Base-by-base conservation (phyloP, 2,329 filamentous ascomycete genomes). In the Colletotrichum sp. region DNA sequence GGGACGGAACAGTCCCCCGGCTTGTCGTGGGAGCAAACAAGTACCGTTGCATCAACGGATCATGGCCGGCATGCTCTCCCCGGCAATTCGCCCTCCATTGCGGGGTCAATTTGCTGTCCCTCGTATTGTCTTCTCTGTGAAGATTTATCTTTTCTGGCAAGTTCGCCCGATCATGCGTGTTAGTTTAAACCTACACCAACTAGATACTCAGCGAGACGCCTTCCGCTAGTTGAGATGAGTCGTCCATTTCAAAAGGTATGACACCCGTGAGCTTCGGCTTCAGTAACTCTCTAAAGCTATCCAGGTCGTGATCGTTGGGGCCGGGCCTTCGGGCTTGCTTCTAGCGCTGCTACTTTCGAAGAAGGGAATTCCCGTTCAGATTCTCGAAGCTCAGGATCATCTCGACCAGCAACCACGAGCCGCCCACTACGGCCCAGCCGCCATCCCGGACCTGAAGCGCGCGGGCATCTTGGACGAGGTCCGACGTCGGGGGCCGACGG, bases 341-440 rank as follows among this genome's bases (percentile, higher is more conserved):
- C 84, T 88, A n/a, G 86, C 85, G 16, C 84, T 92, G 4, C 85
- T 92, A 4, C 87, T 92, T 8, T 86, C 89, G 24, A 87, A 89
- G 78, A 85, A 89, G 68, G 85, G 86, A 60, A 90, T 92, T 75
- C 83, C 86, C 34, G 87, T 90, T 59, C 88, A 87, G 28, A 85
- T 92, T 26, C 84, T 93, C 69, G 92, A 94, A 79, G 88, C 88
- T 4, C 86, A 88, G 3, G 81, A 86, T 30, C 84, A 88, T 70
- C 85, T 93, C 61, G 90, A 92, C 83, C 85, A 89, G 73, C 90
- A 91, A 73, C 92, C 92, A 1, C 90, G 92, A 32, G 92, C 92
- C 16, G 90, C 91, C 4, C 90, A 93, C 82, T 93, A 93, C 80
- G 90, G 89, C 5, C 86, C 90, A 0, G 87, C 91, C 1, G 91